Base-by-base conservation (phyloP, 1,284 basidiomycete genomes). In the Ganoderma leucocontextum region DNA sequence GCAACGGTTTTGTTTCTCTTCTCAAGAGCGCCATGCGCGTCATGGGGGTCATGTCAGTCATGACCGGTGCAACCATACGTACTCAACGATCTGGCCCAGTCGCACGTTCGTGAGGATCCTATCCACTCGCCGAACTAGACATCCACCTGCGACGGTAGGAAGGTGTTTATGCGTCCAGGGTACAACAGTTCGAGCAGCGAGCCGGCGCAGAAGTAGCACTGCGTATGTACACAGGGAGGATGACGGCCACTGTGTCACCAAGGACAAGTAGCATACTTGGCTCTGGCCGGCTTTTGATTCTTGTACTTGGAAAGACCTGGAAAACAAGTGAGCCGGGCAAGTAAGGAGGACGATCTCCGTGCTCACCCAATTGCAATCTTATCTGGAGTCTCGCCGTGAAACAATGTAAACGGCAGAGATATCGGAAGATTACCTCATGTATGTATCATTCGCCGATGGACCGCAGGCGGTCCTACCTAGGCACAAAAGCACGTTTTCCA, bases 81-180 rank as follows among this genome's bases (percentile, higher is more conserved):
- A 19, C 10, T 25, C 6, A 65, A 67, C 60, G 47, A 52, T 25
- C 47, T 52, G 53, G 63, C 44, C 63, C 60, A 60, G 55, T 35
- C 69, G 71, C 65, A 69, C 70, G 70, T 72, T 72, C 68, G 71
- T 63, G 39, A 35, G 19, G 62, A 63, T 53, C 62, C 44, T 58
- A 15, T 35, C 38, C 19, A 36, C 49, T 42, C 52, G 38, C 38
- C 65, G 39, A 42, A n/a, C 47, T 29, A 17, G 13, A 33, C 29
- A 22, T 13, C 38, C 17, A 2, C 22, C 9, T 38, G 9, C 10
- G 17, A 58, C 19, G 29, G 35, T 22, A 36, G 38, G 36, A 35
- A 38, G n/a, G 22, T 17, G 9, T 22, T 15, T n/a, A 9, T 17
- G 29, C 41, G 59, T 36, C 6, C 19, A 49, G 19, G 17, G 47